These are phyloP conservation scores for Meira nashicola DNA, from an alignment of 1,284 basidiomycete species.

Conservation along the genomic window DNA sequence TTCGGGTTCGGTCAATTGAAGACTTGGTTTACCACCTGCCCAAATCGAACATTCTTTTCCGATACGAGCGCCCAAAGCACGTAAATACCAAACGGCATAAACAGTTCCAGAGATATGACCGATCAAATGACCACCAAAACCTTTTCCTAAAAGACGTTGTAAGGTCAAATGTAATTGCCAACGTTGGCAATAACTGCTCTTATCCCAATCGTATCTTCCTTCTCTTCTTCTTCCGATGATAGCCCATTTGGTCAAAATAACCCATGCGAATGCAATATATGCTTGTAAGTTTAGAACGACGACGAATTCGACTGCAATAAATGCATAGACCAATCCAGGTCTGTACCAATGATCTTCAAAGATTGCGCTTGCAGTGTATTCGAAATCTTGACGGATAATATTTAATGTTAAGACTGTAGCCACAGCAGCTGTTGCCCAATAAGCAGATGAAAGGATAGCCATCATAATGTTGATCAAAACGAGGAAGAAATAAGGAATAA, in stretches of 20 bases:
- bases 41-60: conserved; percentile 49
- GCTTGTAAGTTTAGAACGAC: conserved; percentile 44
- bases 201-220: conserved; percentile 53
- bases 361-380: conserved; percentile 25
- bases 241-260: conserved; percentile 49
- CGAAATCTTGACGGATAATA: conserved; percentile 34
- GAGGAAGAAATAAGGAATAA: conserved; percentile 50
- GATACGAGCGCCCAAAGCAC: conserved; percentile 46
- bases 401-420: conserved; percentile 48
- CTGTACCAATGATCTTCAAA: conserved; percentile 52
- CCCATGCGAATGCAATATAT: conserved; percentile 44
- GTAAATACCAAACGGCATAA: conserved; percentile 50
- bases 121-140: conserved; percentile 49
- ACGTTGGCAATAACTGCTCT: conserved; percentile 52
- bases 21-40: conserved; percentile 51
- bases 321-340: conserved; percentile 45
- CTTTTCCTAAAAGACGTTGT: conserved; percentile 43
- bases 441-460: conserved; percentile 45
- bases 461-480: conserved; percentile 48
- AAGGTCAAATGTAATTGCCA: conserved; percentile 51
- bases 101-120: conserved; percentile 44
- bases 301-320: conserved; percentile 45
- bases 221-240: conserved; percentile 50
- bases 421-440: conserved; percentile 51
- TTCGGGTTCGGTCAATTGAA: conserved; percentile 52